These are phyloP conservation scores for Fusarium piperis DNA, from an alignment of 2,329 filamentous ascomycete species.

Conservation along the genomic window DNA sequence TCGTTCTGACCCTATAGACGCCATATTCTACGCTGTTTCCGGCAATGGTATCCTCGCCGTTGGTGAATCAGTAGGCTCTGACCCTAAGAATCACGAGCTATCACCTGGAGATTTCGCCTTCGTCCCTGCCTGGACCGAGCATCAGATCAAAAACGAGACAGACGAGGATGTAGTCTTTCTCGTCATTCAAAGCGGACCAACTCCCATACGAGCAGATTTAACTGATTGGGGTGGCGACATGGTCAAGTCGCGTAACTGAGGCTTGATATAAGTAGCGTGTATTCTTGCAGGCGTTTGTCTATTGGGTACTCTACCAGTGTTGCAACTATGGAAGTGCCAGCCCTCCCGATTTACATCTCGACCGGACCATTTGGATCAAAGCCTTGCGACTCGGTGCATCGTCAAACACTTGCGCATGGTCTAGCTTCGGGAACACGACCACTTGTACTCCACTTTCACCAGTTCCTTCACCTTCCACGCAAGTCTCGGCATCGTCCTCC, in stretches of 20 bases:
- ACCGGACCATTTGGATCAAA: conserved; percentile 44
- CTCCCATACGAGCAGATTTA: conserved; percentile 70
- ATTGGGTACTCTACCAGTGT: not conserved
- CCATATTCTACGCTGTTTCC: conserved; percentile 72
- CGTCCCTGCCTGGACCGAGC: conserved; percentile 75
- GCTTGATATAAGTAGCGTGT: not conserved
- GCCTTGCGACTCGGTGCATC: conserved; percentile 39
- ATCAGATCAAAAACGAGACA: conserved; percentile 74
- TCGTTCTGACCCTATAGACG: conserved; percentile 57
- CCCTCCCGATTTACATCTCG: conserved; percentile 36
- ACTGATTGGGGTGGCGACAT: conserved; percentile 68
- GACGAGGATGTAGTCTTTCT: conserved; percentile 71
- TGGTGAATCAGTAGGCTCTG: conserved; percentile 61
- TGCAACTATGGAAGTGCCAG: conserved; percentile 7
- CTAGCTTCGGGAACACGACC: conserved; percentile 67
- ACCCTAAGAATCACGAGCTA: conserved; percentile 65
- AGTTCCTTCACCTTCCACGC: conserved; percentile 12
- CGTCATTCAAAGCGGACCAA: conserved; percentile 68
- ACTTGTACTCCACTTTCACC: conserved; percentile 57
- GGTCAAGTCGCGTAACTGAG: conserved; percentile 37
- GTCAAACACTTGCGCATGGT: conserved; percentile 72
- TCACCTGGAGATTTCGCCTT: conserved; percentile 74
- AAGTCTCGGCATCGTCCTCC: conserved; percentile 12
- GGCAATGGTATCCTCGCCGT: conserved; percentile 71
- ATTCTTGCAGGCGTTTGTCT: not conserved